A percentile compares a stretch with the other conserved stretches of the same genome.
phyloP scores from a whole-genome alignment of 495 filamentous ascomycete genomes.

The Geoglossum glabrum region DNA sequence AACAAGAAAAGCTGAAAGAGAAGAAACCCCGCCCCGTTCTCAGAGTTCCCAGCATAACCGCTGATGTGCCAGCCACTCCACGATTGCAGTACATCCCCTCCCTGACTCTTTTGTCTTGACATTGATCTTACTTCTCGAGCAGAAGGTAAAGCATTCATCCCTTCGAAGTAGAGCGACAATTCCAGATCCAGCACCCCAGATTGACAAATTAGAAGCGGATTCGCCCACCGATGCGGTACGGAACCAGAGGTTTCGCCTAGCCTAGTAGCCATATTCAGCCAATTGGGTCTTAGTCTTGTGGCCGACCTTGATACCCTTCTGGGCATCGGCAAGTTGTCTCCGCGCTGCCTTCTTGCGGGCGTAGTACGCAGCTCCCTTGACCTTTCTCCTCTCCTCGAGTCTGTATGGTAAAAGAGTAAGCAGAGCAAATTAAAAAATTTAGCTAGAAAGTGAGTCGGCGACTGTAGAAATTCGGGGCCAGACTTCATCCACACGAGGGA shows the following conservation, averaged over 20 bases:
- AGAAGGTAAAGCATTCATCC: background rate
- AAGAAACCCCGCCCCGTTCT: background rate
- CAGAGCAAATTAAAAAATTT: background rate
- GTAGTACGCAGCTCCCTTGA: conserved; percentile 97
- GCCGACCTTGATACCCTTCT: conserved; percentile 80
- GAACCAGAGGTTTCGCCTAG: conserved; percentile 21
- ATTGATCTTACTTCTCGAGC: background rate
- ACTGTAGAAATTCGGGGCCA: background rate
- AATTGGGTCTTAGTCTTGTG: conserved; percentile 48
- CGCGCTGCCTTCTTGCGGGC: conserved; percentile 92
- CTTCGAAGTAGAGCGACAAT: background rate
- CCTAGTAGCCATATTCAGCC: conserved; percentile 52
- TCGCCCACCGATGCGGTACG: background rate
- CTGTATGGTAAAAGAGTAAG: conserved; percentile 24
- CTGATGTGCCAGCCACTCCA: background rate
- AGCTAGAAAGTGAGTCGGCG: background rate
- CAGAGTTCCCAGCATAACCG: background rate
- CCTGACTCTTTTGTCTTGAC: background rate
- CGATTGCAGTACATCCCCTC: background rate
- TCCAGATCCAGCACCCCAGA: background rate
- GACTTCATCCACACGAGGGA: background rate
- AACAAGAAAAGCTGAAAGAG: background rate
- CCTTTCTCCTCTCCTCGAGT: conserved; percentile 97
- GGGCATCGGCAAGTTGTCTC: conserved; percentile 73
- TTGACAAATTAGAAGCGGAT: background rate